These are phyloP conservation scores for Candida ovalis DNA, from an alignment of 805 yeast genomes.

Conservation along the genomic window DNA sequence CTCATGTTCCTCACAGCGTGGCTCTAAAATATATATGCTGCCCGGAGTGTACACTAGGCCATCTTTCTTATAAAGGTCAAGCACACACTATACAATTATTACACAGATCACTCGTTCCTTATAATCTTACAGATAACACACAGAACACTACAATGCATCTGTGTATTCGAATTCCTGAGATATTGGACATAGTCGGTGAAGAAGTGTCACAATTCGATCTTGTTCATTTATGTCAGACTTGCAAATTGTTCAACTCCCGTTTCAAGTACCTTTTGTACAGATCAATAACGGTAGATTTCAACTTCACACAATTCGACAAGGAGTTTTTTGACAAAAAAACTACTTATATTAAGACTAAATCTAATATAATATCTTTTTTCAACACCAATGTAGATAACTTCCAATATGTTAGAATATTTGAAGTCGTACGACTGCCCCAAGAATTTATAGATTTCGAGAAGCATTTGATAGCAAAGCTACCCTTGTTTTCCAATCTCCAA, in stretches of 20 bases:
- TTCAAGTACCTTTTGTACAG: constrained; percentile 14
- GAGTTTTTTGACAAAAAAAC: constrained; percentile 14
- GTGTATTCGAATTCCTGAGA: constrained; percentile 18
- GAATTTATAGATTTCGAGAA: constrained; percentile 29
- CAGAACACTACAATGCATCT: not conserved
- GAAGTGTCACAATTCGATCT: constrained; percentile 26
- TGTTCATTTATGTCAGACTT: constrained; percentile 11
- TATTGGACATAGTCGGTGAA: constrained; percentile 12
- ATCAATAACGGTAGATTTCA: constrained; percentile 21
- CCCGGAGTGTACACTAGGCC: no score
- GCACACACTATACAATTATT: no score
- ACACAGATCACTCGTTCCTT: not conserved
- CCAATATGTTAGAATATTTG: constrained; percentile 9
- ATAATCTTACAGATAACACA: no score
- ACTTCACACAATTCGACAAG: constrained; percentile 24
- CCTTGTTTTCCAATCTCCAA: not conserved
- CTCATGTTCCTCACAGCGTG: no score
- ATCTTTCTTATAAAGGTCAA: not conserved
- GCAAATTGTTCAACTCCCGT: constrained; percentile 6
- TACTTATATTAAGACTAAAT: constrained; percentile 15
- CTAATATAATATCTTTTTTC: constrained; percentile 13
- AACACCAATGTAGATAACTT: constrained; percentile 6
- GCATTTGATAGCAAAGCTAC: constrained; percentile 7
- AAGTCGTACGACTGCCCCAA: constrained; percentile 19
- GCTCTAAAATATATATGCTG: no score